These are phyloP conservation scores for Apiotrichum domesticum DNA, from an alignment of 1,284 basidiomycete genomes.

Conservation along the genomic window DNA sequence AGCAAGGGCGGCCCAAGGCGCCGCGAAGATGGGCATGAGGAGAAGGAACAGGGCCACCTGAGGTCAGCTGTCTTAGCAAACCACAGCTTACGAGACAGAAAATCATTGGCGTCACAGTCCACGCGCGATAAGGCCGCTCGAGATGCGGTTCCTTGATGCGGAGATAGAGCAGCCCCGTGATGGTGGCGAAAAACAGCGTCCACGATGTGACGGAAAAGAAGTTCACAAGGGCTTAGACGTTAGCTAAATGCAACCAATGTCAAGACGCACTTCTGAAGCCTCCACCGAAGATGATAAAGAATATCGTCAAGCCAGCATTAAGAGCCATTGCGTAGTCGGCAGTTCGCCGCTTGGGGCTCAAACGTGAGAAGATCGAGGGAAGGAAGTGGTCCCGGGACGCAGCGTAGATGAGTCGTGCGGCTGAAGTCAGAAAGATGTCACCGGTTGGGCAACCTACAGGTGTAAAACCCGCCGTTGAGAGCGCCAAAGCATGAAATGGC, in stretches of 20 bases:
- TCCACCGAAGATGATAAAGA: conserved; percentile 75
- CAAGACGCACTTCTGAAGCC: conserved; percentile 63
- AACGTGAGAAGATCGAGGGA: conserved; percentile 68
- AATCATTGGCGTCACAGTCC: conserved; percentile 79
- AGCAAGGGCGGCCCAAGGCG: conserved; percentile 78
- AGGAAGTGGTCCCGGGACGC: conserved; percentile 84
- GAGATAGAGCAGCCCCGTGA: conserved; percentile 79
- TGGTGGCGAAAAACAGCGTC: conserved; percentile 87
- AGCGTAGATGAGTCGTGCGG: conserved; percentile 73
- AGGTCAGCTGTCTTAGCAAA: conserved; percentile 7
- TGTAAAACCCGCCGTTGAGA: conserved; percentile 78
- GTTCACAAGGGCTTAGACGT: conserved; percentile 58
- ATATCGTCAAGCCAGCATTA: conserved; percentile 64
- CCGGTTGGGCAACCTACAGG: conserved; percentile 47
- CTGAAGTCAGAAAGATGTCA: conserved; percentile 18
- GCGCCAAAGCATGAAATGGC: conserved; percentile 92
- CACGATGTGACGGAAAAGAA: conserved; percentile 59
- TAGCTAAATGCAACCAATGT: neutral
- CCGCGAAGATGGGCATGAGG: conserved; percentile 90
- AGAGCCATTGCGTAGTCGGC: conserved; percentile 78
- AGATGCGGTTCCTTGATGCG: conserved; percentile 86
- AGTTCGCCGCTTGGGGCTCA: conserved; percentile 68
- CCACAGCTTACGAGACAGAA: conserved; percentile 70
- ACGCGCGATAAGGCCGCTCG: conserved; percentile 84
- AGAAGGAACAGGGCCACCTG: conserved; percentile 86